Conservation (phyloP, 768 basidiomycete genomes). For the Suillus paluster region DNA sequence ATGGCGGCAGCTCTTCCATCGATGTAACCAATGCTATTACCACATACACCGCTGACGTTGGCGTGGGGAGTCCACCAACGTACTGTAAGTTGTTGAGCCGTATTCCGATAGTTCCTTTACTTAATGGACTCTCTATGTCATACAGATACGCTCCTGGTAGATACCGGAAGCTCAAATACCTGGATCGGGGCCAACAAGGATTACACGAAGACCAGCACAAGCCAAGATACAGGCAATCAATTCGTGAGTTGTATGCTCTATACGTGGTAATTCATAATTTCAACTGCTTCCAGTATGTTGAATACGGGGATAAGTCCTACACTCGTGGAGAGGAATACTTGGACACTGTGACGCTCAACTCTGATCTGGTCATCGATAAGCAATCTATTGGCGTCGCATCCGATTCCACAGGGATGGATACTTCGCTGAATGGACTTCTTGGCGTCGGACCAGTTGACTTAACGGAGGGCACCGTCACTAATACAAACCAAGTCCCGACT, state of each 20-base stretch:
- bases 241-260: slow-evolving; percentile 25
- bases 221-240: slow-evolving; percentile 38
- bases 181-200: slow-evolving; percentile 55
- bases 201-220: slow-evolving; percentile 48
- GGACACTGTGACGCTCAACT: slow-evolving; percentile 19
- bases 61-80: slow-evolving; percentile 20
- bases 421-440: slow-evolving; percentile 45
- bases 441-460: slow-evolving; percentile 39
- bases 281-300: not conserved
- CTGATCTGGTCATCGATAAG: slow-evolving; percentile 18
- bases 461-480: slow-evolving; percentile 29
- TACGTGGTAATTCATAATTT: not conserved
- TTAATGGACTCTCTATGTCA: not conserved
- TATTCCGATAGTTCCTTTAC: too few species aligned
- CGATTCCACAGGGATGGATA: slow-evolving; percentile 25
- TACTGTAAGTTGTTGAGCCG: slow-evolving; percentile 13
- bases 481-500: slow-evolving; percentile 31
- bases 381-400: slow-evolving; percentile 45
- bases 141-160: slow-evolving; percentile 19
- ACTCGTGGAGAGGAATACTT: slow-evolving; percentile 21
- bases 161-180: slow-evolving; percentile 46
- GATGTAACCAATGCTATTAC: slow-evolving; percentile 20
- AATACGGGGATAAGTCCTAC: slow-evolving; percentile 17
- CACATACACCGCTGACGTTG: slow-evolving; percentile 16
- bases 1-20: not conserved